Conservation (phyloP, 768 basidiomycete genomes). For the Boletus rubroflammeus region DNA sequence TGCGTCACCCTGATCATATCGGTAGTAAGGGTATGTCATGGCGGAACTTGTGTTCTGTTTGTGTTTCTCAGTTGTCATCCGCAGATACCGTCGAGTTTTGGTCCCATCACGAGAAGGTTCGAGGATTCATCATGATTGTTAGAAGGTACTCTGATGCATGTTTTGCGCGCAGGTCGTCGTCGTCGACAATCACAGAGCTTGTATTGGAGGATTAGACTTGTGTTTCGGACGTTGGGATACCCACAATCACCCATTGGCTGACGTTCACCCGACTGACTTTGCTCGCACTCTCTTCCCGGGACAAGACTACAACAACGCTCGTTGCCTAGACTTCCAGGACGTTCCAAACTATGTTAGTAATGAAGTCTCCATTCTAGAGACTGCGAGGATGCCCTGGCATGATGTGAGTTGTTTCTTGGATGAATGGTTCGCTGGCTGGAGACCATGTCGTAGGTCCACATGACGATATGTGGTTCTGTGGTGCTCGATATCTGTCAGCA, state of each 20-base stretch:
- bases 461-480: constrained; percentile 75
- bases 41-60: neutral
- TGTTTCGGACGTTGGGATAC: constrained; percentile 99
- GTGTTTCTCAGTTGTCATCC: neutral
- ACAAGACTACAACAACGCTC: constrained; percentile 90
- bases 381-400: constrained; percentile 90
- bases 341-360: constrained; percentile 77
- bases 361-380: constrained; percentile 62
- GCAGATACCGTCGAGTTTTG: constrained; percentile 79
- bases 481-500: constrained; percentile 93
- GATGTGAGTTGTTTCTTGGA: constrained; percentile 57
- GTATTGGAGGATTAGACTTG: constrained; percentile 91
- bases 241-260: constrained; percentile 83
- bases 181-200: constrained; percentile 81
- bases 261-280: constrained; percentile 89
- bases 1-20: constrained; percentile 90
- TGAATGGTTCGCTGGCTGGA: neutral
- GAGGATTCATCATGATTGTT: neutral
- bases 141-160: neutral
- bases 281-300: constrained; percentile 83
- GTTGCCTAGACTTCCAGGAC: constrained; percentile 78
- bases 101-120: constrained; percentile 86
- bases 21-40: constrained; percentile 59
- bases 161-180: constrained; percentile 53
- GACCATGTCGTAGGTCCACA: constrained; percentile 55